Evolutionary conservation across 768 basidiomycete genomes (phyloP), one percentile per base, ranked within the genome.

Genomic region (Lactarius psammicola): DNA sequence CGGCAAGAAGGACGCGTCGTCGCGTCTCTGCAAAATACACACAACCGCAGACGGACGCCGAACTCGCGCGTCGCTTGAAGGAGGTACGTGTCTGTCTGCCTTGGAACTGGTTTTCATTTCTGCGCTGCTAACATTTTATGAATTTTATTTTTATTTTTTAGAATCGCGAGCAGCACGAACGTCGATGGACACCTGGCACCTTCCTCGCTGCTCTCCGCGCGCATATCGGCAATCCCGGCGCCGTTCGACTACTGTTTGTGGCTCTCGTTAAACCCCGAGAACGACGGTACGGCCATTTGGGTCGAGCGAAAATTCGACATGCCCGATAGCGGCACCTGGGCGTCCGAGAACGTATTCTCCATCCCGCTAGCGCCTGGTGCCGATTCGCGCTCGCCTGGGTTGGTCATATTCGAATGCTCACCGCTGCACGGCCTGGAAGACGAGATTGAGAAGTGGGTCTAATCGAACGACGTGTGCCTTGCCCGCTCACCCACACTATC

Each of bases 281-380:
- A 80, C 69, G 89, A 91, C 70, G 84, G 83, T 23, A 92, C 90
- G 9, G 89, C 89, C 3, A 90, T 91, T 44, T 92, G 90, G 90
- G 70, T 92, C 49, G 86, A 91, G 71, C 80, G 81, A 69, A 93
- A 93, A 74, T 91, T 92, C 66, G 80, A 87, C 68, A 80, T 90
- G 15, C 87, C 87, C 0, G 74, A 77, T 7, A 87, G 87, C 3
- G 89, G 89, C 2, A 66, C 76, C 44, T 90, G 89, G 89, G 75
- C 76, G 6, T 79, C 81, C 18, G 87, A 87, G 65, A 74, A 73
- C 7, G 76, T 87, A 4, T 89, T 89, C 72, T 81, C 85, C 18
- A 86, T 91, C 56, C 86, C 87, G 0, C 70, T 84, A 17, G 71
- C 75, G 8, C 71, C 73, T 17, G 65, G 67, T 31, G 69, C 72